These are phyloP conservation scores for Claviceps capensis DNA, from an alignment of 2,329 filamentous ascomycete genomes.

Conservation along the genomic window DNA sequence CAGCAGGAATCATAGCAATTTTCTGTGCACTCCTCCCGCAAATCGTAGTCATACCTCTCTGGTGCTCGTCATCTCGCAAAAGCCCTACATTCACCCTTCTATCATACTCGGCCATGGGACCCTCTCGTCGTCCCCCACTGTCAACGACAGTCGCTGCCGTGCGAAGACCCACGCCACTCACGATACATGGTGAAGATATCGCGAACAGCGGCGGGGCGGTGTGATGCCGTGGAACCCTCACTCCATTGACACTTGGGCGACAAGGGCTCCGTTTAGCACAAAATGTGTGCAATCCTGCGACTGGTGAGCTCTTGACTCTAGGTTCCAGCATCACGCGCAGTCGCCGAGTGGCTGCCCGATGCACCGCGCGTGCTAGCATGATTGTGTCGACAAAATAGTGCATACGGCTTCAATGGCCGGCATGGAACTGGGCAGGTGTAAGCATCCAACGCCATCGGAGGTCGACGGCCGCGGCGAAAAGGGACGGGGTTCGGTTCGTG, in stretches of 20 bases:
- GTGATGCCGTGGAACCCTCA: neutral
- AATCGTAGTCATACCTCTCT: constrained; percentile 47
- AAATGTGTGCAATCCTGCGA: constrained; percentile 1
- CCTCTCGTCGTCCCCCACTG: constrained; percentile 26
- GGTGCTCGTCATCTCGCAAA: constrained; percentile 78
- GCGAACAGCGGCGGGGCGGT: neutral
- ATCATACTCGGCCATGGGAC: constrained; percentile 83
- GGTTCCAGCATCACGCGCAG: constrained; percentile 7
- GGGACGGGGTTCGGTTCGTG: neutral
- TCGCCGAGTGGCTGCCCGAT: constrained; percentile 7
- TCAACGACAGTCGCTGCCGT: constrained; percentile 17
- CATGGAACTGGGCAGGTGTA: neutral
- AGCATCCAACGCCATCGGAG: neutral
- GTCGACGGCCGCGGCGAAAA: neutral
- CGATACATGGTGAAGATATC: neutral
- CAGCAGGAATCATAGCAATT: constrained; percentile 7
- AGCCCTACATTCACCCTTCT: constrained; percentile 58
- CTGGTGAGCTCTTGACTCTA: constrained; percentile 1
- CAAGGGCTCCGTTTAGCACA: neutral
- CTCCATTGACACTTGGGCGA: neutral
- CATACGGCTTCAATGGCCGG: neutral
- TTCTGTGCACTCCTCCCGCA: neutral
- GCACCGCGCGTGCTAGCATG: constrained; percentile 9
- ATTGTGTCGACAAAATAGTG: neutral
- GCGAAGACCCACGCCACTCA: constrained; percentile 4